Percentiles rank a stretch among this genome's conserved stretches.
phyloP scores from a whole-genome alignment of 2,329 filamentous ascomycete genomes.

The Pseudocercospora fuligena region DNA sequence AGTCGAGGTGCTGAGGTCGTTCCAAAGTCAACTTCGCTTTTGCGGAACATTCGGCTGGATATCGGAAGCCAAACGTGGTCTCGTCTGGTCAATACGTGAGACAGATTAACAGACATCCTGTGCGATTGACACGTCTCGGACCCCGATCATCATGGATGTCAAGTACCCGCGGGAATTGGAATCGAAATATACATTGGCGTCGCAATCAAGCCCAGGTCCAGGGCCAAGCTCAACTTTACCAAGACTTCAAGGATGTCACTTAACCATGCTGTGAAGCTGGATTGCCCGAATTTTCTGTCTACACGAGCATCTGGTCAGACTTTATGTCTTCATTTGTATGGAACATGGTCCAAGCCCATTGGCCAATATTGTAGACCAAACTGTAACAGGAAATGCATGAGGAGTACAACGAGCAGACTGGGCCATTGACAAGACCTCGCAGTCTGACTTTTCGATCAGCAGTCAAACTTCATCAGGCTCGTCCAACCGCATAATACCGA shows the following conservation, averaged over 20 bases:
- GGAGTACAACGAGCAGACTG: neutral
- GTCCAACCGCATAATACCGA: no score
- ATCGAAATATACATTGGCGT: constrained; percentile 1
- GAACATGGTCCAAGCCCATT: neutral
- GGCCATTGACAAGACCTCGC: neutral
- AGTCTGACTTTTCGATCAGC: neutral
- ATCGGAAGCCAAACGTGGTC: neutral
- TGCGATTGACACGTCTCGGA: constrained; percentile 4
- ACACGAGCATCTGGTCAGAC: neutral
- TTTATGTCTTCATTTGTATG: neutral
- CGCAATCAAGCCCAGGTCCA: neutral
- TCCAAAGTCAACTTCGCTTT: neutral
- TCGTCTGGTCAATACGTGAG: neutral
- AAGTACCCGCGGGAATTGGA: neutral
- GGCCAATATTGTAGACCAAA: neutral
- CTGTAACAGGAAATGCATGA: neutral
- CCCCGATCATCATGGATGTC: constrained; percentile 6
- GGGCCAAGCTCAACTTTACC: constrained; percentile 1
- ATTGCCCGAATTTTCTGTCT: neutral
- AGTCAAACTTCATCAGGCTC: neutral
- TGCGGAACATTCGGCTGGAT: neutral
- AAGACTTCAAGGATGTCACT: neutral
- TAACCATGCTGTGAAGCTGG: neutral
- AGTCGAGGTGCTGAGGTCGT: neutral
- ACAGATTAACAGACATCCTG: neutral